Evolutionary conservation across 495 filamentous ascomycete genomes (phyloP).

Genomic region (Penicillium psychrofluorescens): DNA sequence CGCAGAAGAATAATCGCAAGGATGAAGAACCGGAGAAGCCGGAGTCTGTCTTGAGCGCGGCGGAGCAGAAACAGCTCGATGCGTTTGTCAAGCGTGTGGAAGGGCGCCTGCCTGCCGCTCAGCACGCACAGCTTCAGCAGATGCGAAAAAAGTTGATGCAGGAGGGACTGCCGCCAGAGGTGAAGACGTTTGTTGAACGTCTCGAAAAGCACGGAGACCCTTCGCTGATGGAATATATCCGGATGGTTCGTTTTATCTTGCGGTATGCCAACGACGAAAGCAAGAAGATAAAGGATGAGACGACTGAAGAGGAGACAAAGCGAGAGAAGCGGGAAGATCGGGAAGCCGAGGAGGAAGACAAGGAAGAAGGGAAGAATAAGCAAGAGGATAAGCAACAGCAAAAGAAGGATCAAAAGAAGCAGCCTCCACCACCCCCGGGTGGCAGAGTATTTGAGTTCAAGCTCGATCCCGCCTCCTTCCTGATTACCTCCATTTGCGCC

Average conservation of each 20-base stretch:
- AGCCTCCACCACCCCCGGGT: conserved; percentile 9
- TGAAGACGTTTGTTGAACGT: conserved; percentile 19
- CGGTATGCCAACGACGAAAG: conserved; percentile 25
- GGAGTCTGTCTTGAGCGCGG: conserved; percentile 22
- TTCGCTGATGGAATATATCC: conserved; percentile 33
- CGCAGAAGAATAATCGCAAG: conserved; percentile 5
- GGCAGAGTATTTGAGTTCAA: conserved; percentile 40
- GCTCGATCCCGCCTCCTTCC: conserved; percentile 48
- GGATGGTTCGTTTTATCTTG: conserved; percentile 27
- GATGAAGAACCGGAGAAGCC: conserved; percentile 32
- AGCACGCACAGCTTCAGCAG: conserved; percentile 21
- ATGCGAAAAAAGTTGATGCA: conserved; percentile 24
- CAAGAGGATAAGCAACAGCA: conserved; percentile 23
- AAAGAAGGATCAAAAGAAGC: conserved; percentile 5
- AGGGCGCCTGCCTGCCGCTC: conserved; percentile 18
- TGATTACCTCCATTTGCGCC: conserved; percentile 50
- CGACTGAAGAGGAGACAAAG: conserved; percentile 20
- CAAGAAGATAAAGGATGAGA: conserved; percentile 43
- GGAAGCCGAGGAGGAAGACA: conserved; percentile 6
- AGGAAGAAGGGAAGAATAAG: background rate
- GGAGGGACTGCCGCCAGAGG: conserved; percentile 25
- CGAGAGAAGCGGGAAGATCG: conserved; percentile 16
- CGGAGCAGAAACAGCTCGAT: conserved; percentile 31
- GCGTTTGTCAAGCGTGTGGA: conserved; percentile 23
- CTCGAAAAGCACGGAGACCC: conserved; percentile 20